Evolutionary conservation across 169 alveolate species (phyloP).

Genomic region (Theileria sp.): DNA sequence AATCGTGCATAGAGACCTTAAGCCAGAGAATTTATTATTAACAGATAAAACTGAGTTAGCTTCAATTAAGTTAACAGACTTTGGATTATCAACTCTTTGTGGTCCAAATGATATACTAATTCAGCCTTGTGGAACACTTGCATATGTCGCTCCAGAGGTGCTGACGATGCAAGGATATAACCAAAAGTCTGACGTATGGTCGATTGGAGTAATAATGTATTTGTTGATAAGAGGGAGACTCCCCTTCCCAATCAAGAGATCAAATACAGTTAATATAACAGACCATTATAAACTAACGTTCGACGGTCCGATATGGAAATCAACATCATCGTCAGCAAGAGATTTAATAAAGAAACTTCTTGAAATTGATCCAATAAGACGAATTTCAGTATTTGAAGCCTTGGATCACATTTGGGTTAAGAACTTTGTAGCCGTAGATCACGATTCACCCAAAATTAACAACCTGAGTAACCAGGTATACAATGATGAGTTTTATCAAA

Average conservation of each 20-base stretch:
- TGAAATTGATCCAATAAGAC: conserved; percentile 69
- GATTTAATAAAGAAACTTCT: conserved; percentile 70
- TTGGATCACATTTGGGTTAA: conserved; percentile 84
- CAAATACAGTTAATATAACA: conserved; percentile 51
- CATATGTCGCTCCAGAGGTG: conserved; percentile 91
- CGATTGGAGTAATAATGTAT: conserved; percentile 89
- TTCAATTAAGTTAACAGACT: conserved; percentile 91
- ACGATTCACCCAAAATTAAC: conserved; percentile 61
- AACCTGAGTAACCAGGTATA: conserved; percentile 17
- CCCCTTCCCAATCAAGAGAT: conserved; percentile 83
- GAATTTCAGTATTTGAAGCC: conserved; percentile 82
- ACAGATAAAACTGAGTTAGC: conserved; percentile 88
- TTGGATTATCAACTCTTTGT: conserved; percentile 89
- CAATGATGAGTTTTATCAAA: conserved; percentile 24
- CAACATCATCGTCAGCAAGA: conserved; percentile 78
- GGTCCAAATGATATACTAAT: conserved; percentile 83
- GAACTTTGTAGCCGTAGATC: conserved; percentile 82
- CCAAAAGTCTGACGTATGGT: conserved; percentile 88
- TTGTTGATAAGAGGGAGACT: conserved; percentile 84
- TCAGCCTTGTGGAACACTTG: conserved; percentile 90
- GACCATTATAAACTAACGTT: conserved; percentile 67
- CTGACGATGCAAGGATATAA: conserved; percentile 85
- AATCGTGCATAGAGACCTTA: conserved; percentile 93
- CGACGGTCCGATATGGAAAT: conserved; percentile 80
- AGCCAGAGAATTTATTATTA: conserved; percentile 94